Percentiles rank a stretch among this genome's conserved stretches.
phyloP scores from a whole-genome alignment of 1,284 basidiomycete species.

The Ceratobasidium sp. region DNA sequence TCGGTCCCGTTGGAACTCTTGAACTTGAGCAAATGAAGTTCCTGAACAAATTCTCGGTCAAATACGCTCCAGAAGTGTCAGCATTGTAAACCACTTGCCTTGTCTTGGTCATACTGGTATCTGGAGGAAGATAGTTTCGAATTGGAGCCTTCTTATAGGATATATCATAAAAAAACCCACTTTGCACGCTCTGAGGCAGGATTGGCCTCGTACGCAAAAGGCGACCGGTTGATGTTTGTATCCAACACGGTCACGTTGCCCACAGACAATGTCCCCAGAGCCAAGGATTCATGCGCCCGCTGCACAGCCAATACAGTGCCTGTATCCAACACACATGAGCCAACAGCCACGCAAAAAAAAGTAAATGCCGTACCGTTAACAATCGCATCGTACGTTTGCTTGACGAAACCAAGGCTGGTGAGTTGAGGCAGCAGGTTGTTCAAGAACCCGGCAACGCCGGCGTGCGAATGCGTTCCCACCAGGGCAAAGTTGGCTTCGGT shows the following conservation, averaged over 20 bases:
- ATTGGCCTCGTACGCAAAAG: constrained; percentile 75
- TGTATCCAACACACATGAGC: constrained; percentile 71
- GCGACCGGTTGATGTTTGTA: constrained; percentile 77
- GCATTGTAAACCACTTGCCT: constrained; percentile 48
- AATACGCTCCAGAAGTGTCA: not conserved
- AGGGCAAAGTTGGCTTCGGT: constrained; percentile 76
- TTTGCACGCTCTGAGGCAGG: constrained; percentile 68
- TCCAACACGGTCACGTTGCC: constrained; percentile 70
- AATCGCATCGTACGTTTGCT: constrained; percentile 50
- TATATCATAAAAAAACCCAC: constrained; percentile 51
- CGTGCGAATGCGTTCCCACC: constrained; percentile 78
- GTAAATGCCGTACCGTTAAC: constrained; percentile 42
- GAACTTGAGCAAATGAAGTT: constrained; percentile 69
- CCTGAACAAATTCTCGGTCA: constrained; percentile 43
- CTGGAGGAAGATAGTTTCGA: not conserved
- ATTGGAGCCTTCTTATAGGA: no score
- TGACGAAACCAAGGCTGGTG: constrained; percentile 75
- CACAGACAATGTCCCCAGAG: constrained; percentile 64
- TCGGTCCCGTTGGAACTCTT: constrained; percentile 63
- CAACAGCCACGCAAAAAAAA: constrained; percentile 44
- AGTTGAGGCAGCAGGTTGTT: constrained; percentile 76
- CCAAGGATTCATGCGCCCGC: constrained; percentile 69
- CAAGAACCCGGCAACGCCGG: constrained; percentile 80
- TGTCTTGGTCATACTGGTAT: constrained; percentile 72
- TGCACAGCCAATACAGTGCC: constrained; percentile 74